A percentile compares a stretch with the other conserved stretches of the same genome.
phyloP scores from a whole-genome alignment of 2,329 filamentous ascomycete genomes.

The Calonectria honghensis region DNA sequence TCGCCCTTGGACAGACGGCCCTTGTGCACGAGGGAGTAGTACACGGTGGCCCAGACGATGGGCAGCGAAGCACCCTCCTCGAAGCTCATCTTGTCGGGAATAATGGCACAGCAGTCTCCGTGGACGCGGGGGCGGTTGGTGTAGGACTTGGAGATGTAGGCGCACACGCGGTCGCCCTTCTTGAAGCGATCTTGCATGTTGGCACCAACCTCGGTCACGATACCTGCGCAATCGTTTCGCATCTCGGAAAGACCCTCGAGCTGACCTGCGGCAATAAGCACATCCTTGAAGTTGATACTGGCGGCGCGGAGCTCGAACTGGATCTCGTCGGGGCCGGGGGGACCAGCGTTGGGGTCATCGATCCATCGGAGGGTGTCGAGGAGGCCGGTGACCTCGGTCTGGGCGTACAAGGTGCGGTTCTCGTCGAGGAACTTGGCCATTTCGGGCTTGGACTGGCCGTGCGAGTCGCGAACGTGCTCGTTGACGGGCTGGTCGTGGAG shows the following conservation, averaged over 20 bases:
- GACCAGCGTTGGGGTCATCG: slow-evolving; percentile 15
- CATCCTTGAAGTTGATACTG: slow-evolving; percentile 37
- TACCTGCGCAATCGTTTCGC: slow-evolving; percentile 31
- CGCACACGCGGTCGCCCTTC: slow-evolving; percentile 35
- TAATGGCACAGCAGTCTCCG: slow-evolving; percentile 30
- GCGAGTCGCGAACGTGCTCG: slow-evolving; percentile 27
- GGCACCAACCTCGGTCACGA: slow-evolving; percentile 29
- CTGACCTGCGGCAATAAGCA: slow-evolving; percentile 28
- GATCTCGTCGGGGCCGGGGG: slow-evolving; percentile 33
- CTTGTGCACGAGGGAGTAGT: slow-evolving; percentile 33
- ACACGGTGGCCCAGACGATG: slow-evolving; percentile 37
- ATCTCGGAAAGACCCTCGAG: slow-evolving; percentile 18
- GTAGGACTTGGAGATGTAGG: slow-evolving; percentile 24
- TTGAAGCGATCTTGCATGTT: slow-evolving; percentile 24
- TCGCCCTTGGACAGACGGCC: slow-evolving; percentile 44
- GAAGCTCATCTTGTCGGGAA: slow-evolving; percentile 36
- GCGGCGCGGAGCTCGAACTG: slow-evolving; percentile 26
- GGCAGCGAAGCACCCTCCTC: slow-evolving; percentile 40
- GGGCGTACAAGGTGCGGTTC: slow-evolving; percentile 23
- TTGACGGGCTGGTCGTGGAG: slow-evolving; percentile 28
- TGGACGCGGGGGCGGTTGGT: slow-evolving; percentile 13
- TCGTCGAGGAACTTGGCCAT: slow-evolving; percentile 29
- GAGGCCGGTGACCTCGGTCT: slow-evolving; percentile 29
- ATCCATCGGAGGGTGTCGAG: slow-evolving; percentile 34
- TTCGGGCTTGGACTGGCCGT: slow-evolving; percentile 28